Percentiles rank a stretch among this genome's conserved stretches.
phyloP scores from a whole-genome alignment of 2,329 filamentous ascomycete species.

The Paraphaeosphaeria sporulosa region DNA sequence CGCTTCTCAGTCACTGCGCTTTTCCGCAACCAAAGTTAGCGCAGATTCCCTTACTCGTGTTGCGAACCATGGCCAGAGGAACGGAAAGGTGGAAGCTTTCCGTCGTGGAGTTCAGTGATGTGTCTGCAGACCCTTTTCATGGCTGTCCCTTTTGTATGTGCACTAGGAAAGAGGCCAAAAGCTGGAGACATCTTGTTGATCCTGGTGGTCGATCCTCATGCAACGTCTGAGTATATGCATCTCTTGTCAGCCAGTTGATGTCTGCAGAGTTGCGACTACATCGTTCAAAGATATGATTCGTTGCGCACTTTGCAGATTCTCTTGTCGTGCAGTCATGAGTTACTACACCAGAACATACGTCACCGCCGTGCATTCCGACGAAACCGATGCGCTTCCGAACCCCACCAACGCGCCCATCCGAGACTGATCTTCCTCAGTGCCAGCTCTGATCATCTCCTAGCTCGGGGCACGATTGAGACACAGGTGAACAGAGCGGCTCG shows the following conservation, averaged over 20 bases:
- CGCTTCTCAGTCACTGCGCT: background rate
- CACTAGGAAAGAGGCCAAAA: too few species aligned
- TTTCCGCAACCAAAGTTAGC: background rate
- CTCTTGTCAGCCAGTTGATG: too few species aligned
- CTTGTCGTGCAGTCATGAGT: too few species aligned
- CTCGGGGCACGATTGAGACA: background rate
- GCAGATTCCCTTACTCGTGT: background rate
- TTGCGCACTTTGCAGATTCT: too few species aligned
- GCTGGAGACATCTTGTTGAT: background rate
- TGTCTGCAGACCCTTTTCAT: too few species aligned
- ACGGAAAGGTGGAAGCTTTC: too few species aligned
- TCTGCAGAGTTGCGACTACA: too few species aligned
- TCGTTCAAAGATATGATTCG: too few species aligned
- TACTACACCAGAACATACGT: constrained; percentile 30
- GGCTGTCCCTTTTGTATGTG: too few species aligned
- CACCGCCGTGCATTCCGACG: constrained; percentile 30
- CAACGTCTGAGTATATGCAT: background rate
- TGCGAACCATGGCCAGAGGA: background rate
- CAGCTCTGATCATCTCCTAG: background rate
- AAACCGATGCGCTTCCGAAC: constrained; percentile 18
- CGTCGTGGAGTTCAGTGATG: too few species aligned
- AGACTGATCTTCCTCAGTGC: background rate
- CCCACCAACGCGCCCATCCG: background rate
- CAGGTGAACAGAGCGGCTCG: background rate
- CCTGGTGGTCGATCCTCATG: background rate